Evolutionary conservation across 306 rosid genomes (phyloP).

Genomic region (Quercus mongolica): DNA sequence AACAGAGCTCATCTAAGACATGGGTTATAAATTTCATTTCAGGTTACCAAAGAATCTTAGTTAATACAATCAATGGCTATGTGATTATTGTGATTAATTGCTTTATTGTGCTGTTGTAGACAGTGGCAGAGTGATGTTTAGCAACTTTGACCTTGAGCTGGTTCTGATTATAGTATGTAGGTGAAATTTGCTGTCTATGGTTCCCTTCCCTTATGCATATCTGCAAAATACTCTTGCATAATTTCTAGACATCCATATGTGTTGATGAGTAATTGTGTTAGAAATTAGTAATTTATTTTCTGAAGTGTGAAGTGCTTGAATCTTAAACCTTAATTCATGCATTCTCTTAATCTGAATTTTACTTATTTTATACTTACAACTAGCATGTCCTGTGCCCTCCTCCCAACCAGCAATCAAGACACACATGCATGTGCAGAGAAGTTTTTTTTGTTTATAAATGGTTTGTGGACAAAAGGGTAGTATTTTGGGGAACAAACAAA

Average conservation of each 20-base stretch:
- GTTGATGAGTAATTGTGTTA: neutral
- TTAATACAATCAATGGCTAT: too few relatives aligned
- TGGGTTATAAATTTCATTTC: neutral
- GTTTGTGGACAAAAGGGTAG: too few relatives aligned
- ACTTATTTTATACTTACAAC: too few relatives aligned
- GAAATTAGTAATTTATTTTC: neutral
- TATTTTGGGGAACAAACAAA: too few relatives aligned
- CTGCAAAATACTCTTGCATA: neutral
- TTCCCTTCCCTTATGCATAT: neutral
- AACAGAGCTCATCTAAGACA: neutral
- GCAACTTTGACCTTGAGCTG: neutral
- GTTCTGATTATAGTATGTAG: neutral
- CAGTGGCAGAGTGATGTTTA: neutral
- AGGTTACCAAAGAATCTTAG: neutral
- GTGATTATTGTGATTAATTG: neutral
- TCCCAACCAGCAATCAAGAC: too few relatives aligned
- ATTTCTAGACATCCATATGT: neutral
- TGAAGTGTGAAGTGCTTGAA: neutral
- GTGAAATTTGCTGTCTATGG: neutral
- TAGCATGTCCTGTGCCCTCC: too few relatives aligned
- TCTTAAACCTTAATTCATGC: too few relatives aligned
- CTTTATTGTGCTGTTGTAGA: neutral
- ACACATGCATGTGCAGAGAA: too few relatives aligned
- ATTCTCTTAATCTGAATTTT: too few relatives aligned
- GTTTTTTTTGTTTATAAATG: too few relatives aligned